Evolutionary conservation across 192 early-diverging fungal species (phyloP).

Genomic region (Umbelopsis sp.): DNA sequence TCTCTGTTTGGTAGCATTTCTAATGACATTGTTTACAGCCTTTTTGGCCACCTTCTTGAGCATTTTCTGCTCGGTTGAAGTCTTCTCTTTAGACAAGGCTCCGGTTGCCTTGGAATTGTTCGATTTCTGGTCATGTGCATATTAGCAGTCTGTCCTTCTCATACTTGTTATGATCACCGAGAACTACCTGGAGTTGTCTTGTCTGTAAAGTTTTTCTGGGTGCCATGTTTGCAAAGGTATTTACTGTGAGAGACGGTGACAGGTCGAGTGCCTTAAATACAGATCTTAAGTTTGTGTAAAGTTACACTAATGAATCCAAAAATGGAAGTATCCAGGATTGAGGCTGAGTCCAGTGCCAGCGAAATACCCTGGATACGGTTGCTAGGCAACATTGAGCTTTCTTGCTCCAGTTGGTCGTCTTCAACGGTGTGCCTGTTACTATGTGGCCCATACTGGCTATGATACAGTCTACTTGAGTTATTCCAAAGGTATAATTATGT

Average conservation of each 20-base stretch:
- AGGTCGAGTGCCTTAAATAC: neutral
- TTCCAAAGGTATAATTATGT: no score
- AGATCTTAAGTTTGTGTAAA: neutral
- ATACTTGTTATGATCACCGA: neutral
- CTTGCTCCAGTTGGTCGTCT: no score
- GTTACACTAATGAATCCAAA: neutral
- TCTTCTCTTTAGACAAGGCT: neutral
- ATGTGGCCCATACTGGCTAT: no score
- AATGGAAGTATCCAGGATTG: no score
- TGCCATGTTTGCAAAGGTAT: neutral
- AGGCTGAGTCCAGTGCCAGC: no score
- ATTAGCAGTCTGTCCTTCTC: neutral
- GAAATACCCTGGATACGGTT: no score
- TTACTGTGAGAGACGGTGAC: neutral
- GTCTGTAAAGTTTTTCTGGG: neutral
- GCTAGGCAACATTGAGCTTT: no score
- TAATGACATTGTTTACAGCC: neutral
- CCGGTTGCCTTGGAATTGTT: neutral
- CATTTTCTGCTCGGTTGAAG: neutral
- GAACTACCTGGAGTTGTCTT: neutral
- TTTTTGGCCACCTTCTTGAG: constrained; percentile 1
- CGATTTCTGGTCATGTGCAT: neutral
- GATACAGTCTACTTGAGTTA: no score
- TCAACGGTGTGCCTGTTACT: no score
- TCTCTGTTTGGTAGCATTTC: constrained; percentile 13